Evolutionary conservation across 1,284 basidiomycete species (phyloP).

Genomic region (Leccinum huronense): DNA sequence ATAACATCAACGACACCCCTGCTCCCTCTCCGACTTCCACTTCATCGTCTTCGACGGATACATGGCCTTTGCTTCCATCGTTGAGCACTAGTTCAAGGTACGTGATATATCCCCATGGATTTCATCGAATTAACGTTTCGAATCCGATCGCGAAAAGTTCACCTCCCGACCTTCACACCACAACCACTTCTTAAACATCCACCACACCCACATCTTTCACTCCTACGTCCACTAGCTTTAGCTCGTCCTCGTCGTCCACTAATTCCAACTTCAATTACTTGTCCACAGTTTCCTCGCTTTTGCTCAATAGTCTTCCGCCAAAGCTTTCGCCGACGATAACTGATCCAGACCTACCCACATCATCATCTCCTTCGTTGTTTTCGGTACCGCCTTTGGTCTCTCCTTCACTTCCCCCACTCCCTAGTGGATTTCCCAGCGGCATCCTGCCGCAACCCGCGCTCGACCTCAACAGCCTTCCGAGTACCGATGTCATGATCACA

Average conservation of each 20-base stretch:
- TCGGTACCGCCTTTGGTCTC: conserved; percentile 30
- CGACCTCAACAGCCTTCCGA: conserved; percentile 31
- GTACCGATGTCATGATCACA: conserved; percentile 48
- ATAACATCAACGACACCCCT: too few relatives aligned
- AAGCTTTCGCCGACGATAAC: conserved; percentile 34
- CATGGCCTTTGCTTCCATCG: conserved; percentile 2
- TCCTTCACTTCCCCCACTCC: conserved; percentile 46
- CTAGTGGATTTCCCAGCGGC: conserved; percentile 53
- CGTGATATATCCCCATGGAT: conserved; percentile 8
- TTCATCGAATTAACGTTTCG: conserved; percentile 10
- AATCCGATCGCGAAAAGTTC: conserved; percentile 32
- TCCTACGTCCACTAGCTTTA: conserved; percentile 14
- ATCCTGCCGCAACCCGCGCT: conserved; percentile 53
- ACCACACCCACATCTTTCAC: conserved; percentile 19
- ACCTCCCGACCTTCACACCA: conserved; percentile 14
- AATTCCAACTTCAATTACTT: conserved; percentile 36
- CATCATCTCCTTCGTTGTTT: conserved; percentile 42
- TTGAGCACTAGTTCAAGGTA: conserved; percentile 9
- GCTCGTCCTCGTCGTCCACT: conserved; percentile 12
- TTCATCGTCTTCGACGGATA: too few relatives aligned
- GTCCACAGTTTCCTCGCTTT: conserved; percentile 44
- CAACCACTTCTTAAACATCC: conserved; percentile 1
- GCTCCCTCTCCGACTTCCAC: too few relatives aligned
- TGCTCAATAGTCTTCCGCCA: conserved; percentile 37
- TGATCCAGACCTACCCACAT: conserved; percentile 55